Evolutionary conservation across 495 filamentous ascomycete genomes (phyloP), one percentile per base, ranked within the genome.

Genomic region (Penicillium lividum): DNA sequence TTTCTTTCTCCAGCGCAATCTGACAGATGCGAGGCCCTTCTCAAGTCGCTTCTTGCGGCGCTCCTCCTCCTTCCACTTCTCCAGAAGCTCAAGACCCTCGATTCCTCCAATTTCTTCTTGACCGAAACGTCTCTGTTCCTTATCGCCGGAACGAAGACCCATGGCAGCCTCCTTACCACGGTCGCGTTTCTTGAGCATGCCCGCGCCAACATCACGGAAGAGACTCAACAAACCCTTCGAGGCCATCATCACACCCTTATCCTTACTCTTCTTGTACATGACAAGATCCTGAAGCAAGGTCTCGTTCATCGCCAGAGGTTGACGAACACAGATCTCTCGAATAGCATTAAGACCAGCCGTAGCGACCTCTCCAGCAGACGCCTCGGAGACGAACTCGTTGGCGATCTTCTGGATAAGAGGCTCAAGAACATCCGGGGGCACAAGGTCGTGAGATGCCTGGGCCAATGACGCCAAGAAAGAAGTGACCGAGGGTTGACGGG

Each of bases 171-270:
- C 88, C 76, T 96, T 96, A 51, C 95, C 95, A 57, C 95, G 82
- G 68, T 96, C 93, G 60, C 91, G 84, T 76, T 91, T 91, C 76
- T 89, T 88, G 46, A 99, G 79, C 84, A 97, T 87, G 57, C 93
- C 88, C 0, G 95, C 89, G 29, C 87, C 91, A 27, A 96, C 85
- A 65, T 98, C 92, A 53, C 95, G 82, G 73, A 92, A 99, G 3
- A 99, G 81, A 61, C 89, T 88, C 50, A 98, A 83, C 13, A 99
- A 76, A 54, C 92, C 93, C 66, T 92, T 90, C 11, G 92, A 91
- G 15, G 93, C 95, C 93, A 99, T 98, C 81, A 95, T 89, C 11
- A 95, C 91, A 58, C 92, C 92, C 74, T 98, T 98, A 68, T 99
- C 95, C 67, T 98, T 98, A 68, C 90, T 94, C 76, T 93, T 96